Conservation (phyloP, 805 yeast genomes). For the Torulaspora indica region DNA sequence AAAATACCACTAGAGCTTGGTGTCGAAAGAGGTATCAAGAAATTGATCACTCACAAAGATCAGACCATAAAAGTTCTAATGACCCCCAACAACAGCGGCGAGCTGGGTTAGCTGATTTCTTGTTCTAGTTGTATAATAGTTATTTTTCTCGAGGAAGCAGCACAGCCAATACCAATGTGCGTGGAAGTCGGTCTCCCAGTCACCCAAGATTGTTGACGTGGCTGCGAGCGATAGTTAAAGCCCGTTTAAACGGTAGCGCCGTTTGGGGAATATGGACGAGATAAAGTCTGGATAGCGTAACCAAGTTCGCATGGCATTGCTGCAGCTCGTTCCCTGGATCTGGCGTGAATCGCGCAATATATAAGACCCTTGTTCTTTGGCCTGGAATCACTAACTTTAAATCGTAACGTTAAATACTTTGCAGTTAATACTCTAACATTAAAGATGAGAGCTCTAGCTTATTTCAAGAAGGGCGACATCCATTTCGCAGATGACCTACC, state of each 20-base stretch:
- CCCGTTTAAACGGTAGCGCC: background rate
- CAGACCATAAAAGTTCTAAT: constrained; percentile 53
- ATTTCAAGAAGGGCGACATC: constrained; percentile 43
- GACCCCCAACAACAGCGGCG: constrained; percentile 44
- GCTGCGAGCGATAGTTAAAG: background rate
- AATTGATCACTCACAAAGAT: constrained; percentile 48
- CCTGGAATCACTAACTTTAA: background rate
- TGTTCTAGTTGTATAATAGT: too few species aligned
- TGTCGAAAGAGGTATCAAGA: constrained; percentile 48
- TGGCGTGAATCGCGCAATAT: too few species aligned
- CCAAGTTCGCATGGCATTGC: too few species aligned
- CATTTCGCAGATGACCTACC: constrained; percentile 37
- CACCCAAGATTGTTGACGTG: too few species aligned
- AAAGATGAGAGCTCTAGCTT: constrained; percentile 46
- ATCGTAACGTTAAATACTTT: background rate
- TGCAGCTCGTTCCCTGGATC: too few species aligned
- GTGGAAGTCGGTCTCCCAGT: background rate
- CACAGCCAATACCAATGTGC: too few species aligned
- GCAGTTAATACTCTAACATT: background rate
- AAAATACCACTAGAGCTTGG: constrained; percentile 47
- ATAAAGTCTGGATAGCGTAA: too few species aligned
- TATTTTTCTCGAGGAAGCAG: too few species aligned
- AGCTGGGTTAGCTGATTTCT: constrained; percentile 8
- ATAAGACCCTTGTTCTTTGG: background rate
- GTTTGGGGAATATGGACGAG: too few species aligned